Conservation (phyloP, 129 eudicot species). For the Heracleum sosnowskyi region DNA sequence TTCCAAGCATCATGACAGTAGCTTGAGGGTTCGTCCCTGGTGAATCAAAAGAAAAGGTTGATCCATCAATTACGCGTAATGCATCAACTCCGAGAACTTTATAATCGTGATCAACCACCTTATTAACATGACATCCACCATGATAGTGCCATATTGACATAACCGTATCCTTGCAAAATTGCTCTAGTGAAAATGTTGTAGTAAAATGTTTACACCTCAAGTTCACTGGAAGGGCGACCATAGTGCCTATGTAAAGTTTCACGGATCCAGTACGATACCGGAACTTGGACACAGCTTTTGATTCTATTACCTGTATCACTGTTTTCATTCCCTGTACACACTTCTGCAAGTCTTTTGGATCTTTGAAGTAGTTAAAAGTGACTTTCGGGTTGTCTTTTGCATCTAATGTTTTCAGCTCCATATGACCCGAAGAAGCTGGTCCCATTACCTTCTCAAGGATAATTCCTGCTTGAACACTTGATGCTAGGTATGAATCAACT, state of each 20-base stretch:
- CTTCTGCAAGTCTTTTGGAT: constrained; percentile 57
- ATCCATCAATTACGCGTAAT: constrained; percentile 72
- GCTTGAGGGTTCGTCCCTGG: constrained; percentile 99
- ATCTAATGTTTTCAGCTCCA: constrained; percentile 36
- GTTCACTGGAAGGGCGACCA: constrained; percentile 45
- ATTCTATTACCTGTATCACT: constrained; percentile 42
- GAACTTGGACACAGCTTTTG: constrained; percentile 35
- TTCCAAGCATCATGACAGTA: constrained; percentile 93
- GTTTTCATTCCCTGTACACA: constrained; percentile 70
- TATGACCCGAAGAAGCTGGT: constrained; percentile 50
- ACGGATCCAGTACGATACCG: constrained; percentile 33
- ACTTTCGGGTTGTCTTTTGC: constrained; percentile 63
- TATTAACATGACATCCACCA: constrained; percentile 80
- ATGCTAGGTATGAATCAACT: not conserved
- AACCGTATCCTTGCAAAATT: constrained; percentile 67
- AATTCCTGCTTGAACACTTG: constrained; percentile 35
- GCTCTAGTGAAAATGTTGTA: constrained; percentile 29
- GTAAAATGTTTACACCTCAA: constrained; percentile 31
- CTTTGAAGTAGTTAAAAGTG: constrained; percentile 64
- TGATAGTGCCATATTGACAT: constrained; percentile 93
- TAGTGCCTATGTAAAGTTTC: constrained; percentile 20
- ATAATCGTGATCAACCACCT: constrained; percentile 56
- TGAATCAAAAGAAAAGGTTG: constrained; percentile 50
- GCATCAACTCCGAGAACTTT: constrained; percentile 53
- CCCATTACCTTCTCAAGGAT: constrained; percentile 64